Evolutionary conservation across 2,329 filamentous ascomycete genomes (phyloP), one percentile per base, ranked within the genome.

Genomic region (Colletotrichum tropicale): DNA sequence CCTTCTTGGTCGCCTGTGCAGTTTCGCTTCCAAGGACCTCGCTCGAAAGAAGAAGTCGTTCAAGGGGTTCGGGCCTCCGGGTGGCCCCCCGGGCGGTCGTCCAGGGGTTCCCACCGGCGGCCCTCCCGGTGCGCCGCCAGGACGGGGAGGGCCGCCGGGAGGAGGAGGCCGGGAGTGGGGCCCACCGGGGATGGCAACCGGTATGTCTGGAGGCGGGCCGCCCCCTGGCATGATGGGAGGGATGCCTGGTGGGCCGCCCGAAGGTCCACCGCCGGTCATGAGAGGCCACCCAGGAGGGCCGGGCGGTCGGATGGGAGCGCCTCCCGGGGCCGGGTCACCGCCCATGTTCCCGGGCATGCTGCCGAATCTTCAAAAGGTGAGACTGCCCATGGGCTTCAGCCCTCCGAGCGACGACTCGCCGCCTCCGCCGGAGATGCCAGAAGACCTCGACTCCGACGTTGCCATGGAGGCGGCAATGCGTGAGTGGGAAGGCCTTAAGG

Each of bases 1-100:
- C 6, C 86, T 98, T 2, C 89, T 98, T 28, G 96, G 93, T 10
- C 93, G 97, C 4, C 88, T 98, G 16, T 91, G 94, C 70, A 92
- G 94, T 78, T 98, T 98, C 83, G 90, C 93, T 3, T 91, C 93
- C 1, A 92, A 91, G 78, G 97, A 98, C 82, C 88, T 96, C 18
- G 89, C 90, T 58, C 90, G 97, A 70, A 99, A 99, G 83, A 86
- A 94, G 65, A 93, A 90, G 80, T 91, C 91, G 9, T 89, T 93
- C 73, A 90, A 91, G 78, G 85, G 89, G 61, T 84, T 89, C 77
- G 89, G 90, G 91, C 66, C 74, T 30, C 74, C 70, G 16, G 48
- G 69, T 34, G 52, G 65, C 13, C 38, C 38, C 38, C 38, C 38
- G 38, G 38, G 18, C 18, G 38, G 80, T 91, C 91, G 9, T 89